Conservation (phyloP, 257 asterid genomes). For the Solanum raphanifolium region DNA sequence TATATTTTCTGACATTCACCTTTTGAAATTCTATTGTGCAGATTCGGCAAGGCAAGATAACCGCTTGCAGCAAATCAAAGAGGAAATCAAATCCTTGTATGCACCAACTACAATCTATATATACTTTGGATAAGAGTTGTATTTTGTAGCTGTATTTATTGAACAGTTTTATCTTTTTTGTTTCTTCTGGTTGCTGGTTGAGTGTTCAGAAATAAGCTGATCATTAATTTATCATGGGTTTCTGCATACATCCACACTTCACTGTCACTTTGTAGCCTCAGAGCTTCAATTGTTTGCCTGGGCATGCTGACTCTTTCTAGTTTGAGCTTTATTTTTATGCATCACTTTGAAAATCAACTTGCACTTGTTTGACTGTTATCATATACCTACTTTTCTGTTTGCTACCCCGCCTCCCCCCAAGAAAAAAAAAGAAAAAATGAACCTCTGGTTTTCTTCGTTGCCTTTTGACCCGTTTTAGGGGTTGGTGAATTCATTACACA, state of each 20-base stretch:
- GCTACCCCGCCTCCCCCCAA: neutral
- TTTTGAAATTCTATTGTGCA: constrained; percentile 18
- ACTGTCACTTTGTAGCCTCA: neutral
- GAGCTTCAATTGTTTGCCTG: neutral
- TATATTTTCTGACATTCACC: neutral
- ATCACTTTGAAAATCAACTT: neutral
- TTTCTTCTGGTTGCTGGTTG: neutral
- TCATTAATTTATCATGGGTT: neutral
- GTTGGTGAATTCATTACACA: neutral
- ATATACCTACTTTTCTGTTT: neutral
- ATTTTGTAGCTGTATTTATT: neutral
- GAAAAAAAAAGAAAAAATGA: neutral
- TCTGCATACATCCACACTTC: neutral
- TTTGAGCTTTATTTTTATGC: neutral
- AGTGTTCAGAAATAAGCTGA: neutral
- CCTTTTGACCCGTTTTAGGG: neutral
- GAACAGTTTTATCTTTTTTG: neutral
- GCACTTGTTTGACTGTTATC: neutral
- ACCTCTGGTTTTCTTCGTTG: neutral
- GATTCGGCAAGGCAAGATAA: constrained; percentile 44
- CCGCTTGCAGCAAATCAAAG: constrained; percentile 73
- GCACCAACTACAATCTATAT: constrained; percentile 12
- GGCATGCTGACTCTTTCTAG: neutral
- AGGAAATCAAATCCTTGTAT: constrained; percentile 69
- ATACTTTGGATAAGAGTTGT: neutral